Conservation (phyloP, 1,284 basidiomycete genomes). For the Phlebopus sp. region DNA sequence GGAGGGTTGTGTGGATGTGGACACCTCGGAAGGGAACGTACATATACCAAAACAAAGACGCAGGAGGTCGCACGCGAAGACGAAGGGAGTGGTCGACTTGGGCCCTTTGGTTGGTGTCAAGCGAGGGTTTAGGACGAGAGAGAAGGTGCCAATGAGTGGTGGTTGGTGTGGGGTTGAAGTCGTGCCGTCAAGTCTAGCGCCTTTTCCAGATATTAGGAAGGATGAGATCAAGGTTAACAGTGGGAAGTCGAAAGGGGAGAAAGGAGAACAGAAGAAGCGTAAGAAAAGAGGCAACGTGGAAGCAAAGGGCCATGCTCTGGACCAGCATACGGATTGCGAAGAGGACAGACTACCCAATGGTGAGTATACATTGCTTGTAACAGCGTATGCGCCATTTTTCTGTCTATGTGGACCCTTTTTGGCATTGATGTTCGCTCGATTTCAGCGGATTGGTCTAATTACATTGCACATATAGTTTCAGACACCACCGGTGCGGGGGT, state of each 20-base stretch:
- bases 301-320: neutral
- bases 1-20: constrained; percentile 18
- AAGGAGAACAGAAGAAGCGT: constrained; percentile 4
- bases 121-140: constrained; percentile 64
- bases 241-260: constrained; percentile 22
- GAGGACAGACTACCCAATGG: constrained; percentile 5
- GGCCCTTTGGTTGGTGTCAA: constrained; percentile 68
- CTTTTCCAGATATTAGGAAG: constrained; percentile 11
- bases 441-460: no score
- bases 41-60: constrained; percentile 19
- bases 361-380: constrained; percentile 18
- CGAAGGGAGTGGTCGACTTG: constrained; percentile 42
- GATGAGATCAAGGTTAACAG: constrained; percentile 9
- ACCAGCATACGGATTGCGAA: constrained; percentile 3
- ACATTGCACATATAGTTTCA: no score
- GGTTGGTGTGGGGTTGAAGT: constrained; percentile 66
- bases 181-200: constrained; percentile 31
- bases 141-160: constrained; percentile 49
- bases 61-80: constrained; percentile 17
- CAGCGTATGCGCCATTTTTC: no score
- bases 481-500: no score
- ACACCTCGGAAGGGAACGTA: constrained; percentile 4
- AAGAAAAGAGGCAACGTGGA: constrained; percentile 9
- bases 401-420: neutral
- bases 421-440: no score